These are phyloP conservation scores for Quercus suber DNA, from an alignment of 306 rosid species.

Conservation along the genomic window DNA sequence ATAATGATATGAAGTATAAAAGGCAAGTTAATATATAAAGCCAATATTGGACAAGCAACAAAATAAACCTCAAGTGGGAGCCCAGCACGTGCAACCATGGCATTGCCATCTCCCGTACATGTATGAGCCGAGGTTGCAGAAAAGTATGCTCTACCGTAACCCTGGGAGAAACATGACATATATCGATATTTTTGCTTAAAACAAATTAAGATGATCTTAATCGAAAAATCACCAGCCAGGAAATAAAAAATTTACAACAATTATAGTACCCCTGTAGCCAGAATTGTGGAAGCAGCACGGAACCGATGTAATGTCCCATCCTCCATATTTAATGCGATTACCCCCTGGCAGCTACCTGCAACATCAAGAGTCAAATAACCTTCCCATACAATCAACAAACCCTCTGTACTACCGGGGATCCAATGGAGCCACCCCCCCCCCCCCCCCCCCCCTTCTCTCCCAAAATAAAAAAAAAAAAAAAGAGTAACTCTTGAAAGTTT, in stretches of 20 bases:
- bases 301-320: slow-evolving; percentile 94
- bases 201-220: background rate
- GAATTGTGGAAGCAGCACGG: slow-evolving; percentile 79
- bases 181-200: background rate
- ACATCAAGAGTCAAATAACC: slow-evolving; percentile 16
- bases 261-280: slow-evolving; percentile 83
- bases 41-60: slow-evolving; percentile 15
- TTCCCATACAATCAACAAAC: background rate
- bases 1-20: background rate
- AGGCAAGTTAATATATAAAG: slow-evolving; percentile 15
- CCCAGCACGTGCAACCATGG: slow-evolving; percentile 96
- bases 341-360: slow-evolving; percentile 93
- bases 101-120: slow-evolving; percentile 97
- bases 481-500: background rate
- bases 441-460: too few relatives aligned
- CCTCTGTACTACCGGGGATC: background rate
- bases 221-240: background rate
- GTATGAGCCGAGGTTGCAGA: slow-evolving; percentile 98
- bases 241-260: background rate
- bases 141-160: slow-evolving; percentile 90
- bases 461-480: too few relatives aligned
- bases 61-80: slow-evolving; percentile 74
- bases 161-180: slow-evolving; percentile 44
- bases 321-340: slow-evolving; percentile 82
- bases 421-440: background rate